Conservation (phyloP, 2,329 filamentous ascomycete genomes). For the Arthrobotrys iridis region DNA sequence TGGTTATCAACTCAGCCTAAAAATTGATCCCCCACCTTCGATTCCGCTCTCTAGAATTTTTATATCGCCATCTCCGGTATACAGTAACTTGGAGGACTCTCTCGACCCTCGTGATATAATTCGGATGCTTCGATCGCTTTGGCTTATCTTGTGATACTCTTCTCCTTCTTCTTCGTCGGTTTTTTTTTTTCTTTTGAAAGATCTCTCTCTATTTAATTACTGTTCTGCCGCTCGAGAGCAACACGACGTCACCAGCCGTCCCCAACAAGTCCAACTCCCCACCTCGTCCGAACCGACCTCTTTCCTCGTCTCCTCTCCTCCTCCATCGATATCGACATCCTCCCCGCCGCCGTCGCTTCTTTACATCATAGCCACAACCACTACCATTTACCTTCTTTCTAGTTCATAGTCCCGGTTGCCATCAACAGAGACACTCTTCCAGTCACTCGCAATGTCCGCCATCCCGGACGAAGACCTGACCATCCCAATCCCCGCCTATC, state of each 20-base stretch:
- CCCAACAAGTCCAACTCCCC: slow-evolving; percentile 29
- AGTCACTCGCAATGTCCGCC: slow-evolving; percentile 29
- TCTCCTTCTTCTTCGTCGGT: too few relatives aligned
- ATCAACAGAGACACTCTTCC: background rate
- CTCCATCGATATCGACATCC: too few relatives aligned
- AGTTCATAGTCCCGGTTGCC: background rate
- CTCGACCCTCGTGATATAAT: too few relatives aligned
- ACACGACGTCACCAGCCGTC: slow-evolving; percentile 47
- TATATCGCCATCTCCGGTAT: background rate
- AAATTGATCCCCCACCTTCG: slow-evolving; percentile 8
- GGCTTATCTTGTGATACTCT: too few relatives aligned
- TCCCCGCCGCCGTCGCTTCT: background rate
- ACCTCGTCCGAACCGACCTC: background rate
- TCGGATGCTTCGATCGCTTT: too few relatives aligned
- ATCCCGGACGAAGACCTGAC: slow-evolving; percentile 49
- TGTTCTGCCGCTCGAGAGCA: background rate
- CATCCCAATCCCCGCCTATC: slow-evolving; percentile 44
- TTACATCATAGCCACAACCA: background rate
- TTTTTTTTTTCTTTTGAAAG: too few relatives aligned
- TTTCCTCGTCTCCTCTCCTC: background rate
- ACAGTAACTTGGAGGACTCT: too few relatives aligned
- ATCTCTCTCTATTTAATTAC: too few relatives aligned
- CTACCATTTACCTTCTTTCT: background rate
- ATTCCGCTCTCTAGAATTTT: background rate
- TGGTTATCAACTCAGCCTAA: background rate